phyloP scores from a whole-genome alignment of 1,284 basidiomycete species.

The Butyriboletus appendiculatus region DNA sequence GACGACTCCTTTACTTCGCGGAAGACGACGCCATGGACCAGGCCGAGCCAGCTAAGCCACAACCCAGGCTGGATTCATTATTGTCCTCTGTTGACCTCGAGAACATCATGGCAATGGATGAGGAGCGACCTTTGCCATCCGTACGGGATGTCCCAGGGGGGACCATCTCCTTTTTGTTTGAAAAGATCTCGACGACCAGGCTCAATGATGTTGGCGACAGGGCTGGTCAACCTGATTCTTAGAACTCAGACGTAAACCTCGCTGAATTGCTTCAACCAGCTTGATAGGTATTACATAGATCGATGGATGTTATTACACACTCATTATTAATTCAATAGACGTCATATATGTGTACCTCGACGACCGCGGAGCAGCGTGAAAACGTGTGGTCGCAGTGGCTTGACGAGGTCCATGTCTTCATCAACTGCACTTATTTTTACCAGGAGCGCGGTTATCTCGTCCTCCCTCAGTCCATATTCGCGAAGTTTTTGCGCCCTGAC shows the following conservation, averaged over 20 bases:
- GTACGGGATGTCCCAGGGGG: slow-evolving; percentile 60
- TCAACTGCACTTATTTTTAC: slow-evolving; percentile 24
- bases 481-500: slow-evolving; percentile 29
- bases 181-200: slow-evolving; percentile 45
- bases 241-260: neutral
- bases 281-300: slow-evolving; percentile 6
- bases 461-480: slow-evolving; percentile 30
- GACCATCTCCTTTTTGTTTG: slow-evolving; percentile 70
- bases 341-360: slow-evolving; percentile 14
- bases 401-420: slow-evolving; percentile 22
- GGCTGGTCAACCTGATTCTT: neutral
- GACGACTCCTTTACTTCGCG: slow-evolving; percentile 43
- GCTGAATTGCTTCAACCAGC: slow-evolving; percentile 1
- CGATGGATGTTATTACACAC: slow-evolving; percentile 3
- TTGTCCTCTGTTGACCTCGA: slow-evolving; percentile 48
- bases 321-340: slow-evolving; percentile 4
- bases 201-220: slow-evolving; percentile 5
- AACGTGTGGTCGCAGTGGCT: slow-evolving; percentile 4
- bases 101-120: slow-evolving; percentile 41
- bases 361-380: slow-evolving; percentile 12
- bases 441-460: slow-evolving; percentile 24
- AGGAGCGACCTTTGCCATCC: slow-evolving; percentile 25
- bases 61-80: slow-evolving; percentile 39
- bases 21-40: slow-evolving; percentile 14
- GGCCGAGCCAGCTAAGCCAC: slow-evolving; percentile 12